Conservation (phyloP, 202 grass and related monocot species). For the Sporobolus alterniflorus region DNA sequence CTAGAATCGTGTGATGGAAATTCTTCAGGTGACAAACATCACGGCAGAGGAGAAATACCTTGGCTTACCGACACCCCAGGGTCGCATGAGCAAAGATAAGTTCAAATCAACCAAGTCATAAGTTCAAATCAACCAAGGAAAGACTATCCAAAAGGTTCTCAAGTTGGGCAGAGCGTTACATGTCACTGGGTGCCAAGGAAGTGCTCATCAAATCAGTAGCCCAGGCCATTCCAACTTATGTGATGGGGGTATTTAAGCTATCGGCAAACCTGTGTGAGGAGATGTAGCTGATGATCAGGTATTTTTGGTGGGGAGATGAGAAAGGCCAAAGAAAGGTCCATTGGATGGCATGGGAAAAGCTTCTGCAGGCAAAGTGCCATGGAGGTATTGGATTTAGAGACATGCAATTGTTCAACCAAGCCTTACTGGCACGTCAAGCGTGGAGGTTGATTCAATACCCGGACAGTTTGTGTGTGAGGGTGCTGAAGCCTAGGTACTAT, state of each 20-base stretch:
- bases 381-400: not conserved
- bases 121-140: too few relatives aligned
- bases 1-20: too few relatives aligned
- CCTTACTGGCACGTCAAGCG: not conserved
- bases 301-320: not conserved
- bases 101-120: too few relatives aligned
- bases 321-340: not conserved
- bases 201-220: not conserved
- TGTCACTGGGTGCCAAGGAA: not conserved
- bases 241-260: not conserved
- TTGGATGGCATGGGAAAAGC: not conserved
- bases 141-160: too few relatives aligned
- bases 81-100: too few relatives aligned
- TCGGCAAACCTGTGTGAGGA: too few relatives aligned
- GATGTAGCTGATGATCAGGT: too few relatives aligned
- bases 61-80: too few relatives aligned
- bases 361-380: not conserved
- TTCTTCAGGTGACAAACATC: too few relatives aligned
- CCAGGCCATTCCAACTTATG: not conserved
- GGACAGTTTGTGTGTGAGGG: not conserved
- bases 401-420: not conserved
- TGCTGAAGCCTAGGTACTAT: not conserved
- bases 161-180: too few relatives aligned
- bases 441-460: not conserved
- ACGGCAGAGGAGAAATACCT: too few relatives aligned